Evolutionary conservation across 2,329 filamentous ascomycete genomes (phyloP).

Genomic region (Colletotrichum australisinense): DNA sequence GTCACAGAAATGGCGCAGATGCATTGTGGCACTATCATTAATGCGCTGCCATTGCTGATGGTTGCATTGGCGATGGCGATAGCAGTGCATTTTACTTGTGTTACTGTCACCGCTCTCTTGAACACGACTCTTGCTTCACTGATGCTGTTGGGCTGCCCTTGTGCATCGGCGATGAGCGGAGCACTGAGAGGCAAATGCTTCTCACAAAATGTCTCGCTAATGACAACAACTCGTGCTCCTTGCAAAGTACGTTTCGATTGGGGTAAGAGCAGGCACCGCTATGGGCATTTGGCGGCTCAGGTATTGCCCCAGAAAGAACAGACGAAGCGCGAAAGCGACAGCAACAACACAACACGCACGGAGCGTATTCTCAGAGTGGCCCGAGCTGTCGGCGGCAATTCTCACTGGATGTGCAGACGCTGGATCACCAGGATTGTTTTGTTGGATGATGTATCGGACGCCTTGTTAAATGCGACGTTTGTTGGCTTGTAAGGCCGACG

Average conservation of each 20-base stretch:
- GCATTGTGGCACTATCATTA: conserved; percentile 10
- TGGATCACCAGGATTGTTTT: not conserved
- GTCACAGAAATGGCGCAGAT: conserved; percentile 3
- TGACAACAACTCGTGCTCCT: not conserved
- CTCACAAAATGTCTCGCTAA: not conserved
- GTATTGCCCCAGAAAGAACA: not conserved
- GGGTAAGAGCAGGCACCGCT: conserved; percentile 28
- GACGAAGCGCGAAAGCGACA: not conserved
- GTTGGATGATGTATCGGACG: too few relatives aligned
- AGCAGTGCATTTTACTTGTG: not conserved
- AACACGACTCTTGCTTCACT: conserved; percentile 1
- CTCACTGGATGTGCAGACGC: conserved; percentile 12
- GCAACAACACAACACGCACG: not conserved
- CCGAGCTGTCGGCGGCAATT: conserved; percentile 6
- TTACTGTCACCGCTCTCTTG: not conserved
- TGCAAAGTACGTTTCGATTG: conserved; percentile 26
- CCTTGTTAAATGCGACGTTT: too few relatives aligned
- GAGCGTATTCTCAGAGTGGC: not conserved
- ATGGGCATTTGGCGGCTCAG: conserved; percentile 19
- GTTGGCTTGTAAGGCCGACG: too few relatives aligned
- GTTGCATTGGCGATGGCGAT: conserved; percentile 27
- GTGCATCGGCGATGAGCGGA: conserved; percentile 19
- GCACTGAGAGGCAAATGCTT: not conserved
- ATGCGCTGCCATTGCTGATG: not conserved
- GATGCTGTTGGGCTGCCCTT: not conserved